A percentile compares a stretch with the other conserved stretches of the same genome.
These are phyloP conservation scores for Suillus spraguei DNA, from an alignment of 768 basidiomycete species.

Conservation along the genomic window DNA sequence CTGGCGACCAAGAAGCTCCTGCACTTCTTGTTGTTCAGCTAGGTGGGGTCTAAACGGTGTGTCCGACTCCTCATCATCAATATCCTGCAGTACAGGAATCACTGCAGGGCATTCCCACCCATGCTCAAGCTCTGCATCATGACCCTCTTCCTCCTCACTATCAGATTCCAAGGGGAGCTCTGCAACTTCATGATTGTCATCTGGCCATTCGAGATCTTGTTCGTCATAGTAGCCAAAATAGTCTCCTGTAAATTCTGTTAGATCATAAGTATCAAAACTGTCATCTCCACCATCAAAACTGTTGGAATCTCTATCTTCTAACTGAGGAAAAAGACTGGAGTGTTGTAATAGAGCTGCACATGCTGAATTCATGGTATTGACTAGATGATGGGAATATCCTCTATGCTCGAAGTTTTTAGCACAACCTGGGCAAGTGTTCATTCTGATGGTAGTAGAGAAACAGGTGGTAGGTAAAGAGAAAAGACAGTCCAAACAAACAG, in stretches of 20 bases:
- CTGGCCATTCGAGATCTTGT: neutral
- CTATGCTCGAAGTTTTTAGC: neutral
- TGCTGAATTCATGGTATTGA: neutral
- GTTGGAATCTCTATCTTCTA: neutral
- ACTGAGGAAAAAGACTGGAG: neutral
- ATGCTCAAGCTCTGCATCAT: neutral
- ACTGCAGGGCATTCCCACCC: neutral
- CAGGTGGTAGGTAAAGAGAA: neutral
- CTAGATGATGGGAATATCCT: conserved; percentile 6
- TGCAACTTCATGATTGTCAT: too few species aligned
- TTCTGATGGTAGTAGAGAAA: neutral
- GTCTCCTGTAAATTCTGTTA: conserved; percentile 1
- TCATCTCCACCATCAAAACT: neutral
- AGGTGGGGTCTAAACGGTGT: too few species aligned
- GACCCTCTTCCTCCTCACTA: neutral
- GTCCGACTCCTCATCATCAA: neutral
- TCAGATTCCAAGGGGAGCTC: neutral
- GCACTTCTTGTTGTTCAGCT: neutral
- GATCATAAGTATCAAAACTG: neutral
- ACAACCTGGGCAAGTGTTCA: conserved; percentile 8
- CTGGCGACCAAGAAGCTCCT: neutral
- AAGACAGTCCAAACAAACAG: too few species aligned
- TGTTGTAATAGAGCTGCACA: conserved; percentile 1
- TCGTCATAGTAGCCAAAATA: conserved; percentile 1
- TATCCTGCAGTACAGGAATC: neutral